Percentiles rank a stretch among this genome's conserved stretches.
phyloP scores from a whole-genome alignment of 768 basidiomycete genomes.

The Hypsizygus marmoreus region DNA sequence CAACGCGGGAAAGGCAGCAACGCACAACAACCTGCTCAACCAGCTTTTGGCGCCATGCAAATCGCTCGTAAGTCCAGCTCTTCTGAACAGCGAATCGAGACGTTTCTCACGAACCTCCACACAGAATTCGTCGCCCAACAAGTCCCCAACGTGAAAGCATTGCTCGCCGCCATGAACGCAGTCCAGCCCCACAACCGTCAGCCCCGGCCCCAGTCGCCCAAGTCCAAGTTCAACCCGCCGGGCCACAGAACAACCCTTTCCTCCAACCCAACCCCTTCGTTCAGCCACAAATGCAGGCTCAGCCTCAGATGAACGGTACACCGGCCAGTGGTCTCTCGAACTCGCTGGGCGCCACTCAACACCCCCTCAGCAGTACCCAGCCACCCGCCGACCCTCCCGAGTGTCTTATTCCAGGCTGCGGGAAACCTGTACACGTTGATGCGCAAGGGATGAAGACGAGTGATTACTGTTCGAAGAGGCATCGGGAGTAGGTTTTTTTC shows the following conservation, averaged over 20 bases:
- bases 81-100: not conserved
- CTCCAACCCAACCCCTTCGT: conserved; percentile 34
- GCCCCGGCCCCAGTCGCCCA: conserved; percentile 19
- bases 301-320: conserved; percentile 20
- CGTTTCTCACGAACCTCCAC: not conserved
- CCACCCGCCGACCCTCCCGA: conserved; percentile 38
- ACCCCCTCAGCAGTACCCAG: conserved; percentile 32
- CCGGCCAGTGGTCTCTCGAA: conserved; percentile 24
- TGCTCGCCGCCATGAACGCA: conserved; percentile 25
- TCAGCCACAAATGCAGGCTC: not conserved
- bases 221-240: conserved; percentile 15
- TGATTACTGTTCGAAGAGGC: conserved; percentile 60
- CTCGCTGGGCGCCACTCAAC: conserved; percentile 32
- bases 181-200: conserved; percentile 13
- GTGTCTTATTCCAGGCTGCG: conserved; percentile 60
- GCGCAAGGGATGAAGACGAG: conserved; percentile 50
- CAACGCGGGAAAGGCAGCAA: conserved; percentile 19
- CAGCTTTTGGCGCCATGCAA: conserved; percentile 38
- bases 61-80: conserved; percentile 37
- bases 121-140: conserved; percentile 49
- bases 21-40: conserved; percentile 20
- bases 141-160: conserved; percentile 46
- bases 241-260: conserved; percentile 32
- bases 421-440: conserved; percentile 57
- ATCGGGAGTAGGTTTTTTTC: conserved; percentile 57